A percentile compares a stretch with the other conserved stretches of the same genome.
Conservation (phyloP, 1,139 yeast genomes). For the Sugiyamaella castrensis region DNA sequence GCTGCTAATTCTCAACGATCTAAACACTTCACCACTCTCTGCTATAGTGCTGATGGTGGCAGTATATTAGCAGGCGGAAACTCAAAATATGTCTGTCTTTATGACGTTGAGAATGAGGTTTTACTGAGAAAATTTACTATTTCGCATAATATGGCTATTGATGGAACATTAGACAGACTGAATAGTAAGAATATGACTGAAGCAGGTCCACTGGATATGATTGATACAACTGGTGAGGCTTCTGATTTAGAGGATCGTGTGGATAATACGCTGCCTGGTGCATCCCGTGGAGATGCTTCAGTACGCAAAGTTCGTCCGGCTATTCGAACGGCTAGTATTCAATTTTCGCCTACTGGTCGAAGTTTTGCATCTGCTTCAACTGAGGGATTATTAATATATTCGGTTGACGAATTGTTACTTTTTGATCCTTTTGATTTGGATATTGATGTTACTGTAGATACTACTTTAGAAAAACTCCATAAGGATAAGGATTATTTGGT, state of each 20-base stretch:
- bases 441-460: constrained; percentile 82
- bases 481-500: constrained; percentile 66
- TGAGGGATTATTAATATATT: constrained; percentile 82
- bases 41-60: constrained; percentile 87
- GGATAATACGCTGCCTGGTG: constrained; percentile 81
- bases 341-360: constrained; percentile 85
- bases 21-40: constrained; percentile 74
- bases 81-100: constrained; percentile 84
- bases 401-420: constrained; percentile 68
- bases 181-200: constrained; percentile 84
- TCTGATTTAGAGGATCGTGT: constrained; percentile 82
- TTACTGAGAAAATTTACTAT: constrained; percentile 76
- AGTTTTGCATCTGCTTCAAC: constrained; percentile 96
- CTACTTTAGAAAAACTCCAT: constrained; percentile 58
- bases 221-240: constrained; percentile 82
- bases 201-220: constrained; percentile 78
- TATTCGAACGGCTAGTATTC: constrained; percentile 69
- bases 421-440: constrained; percentile 97
- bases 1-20: constrained; percentile 80
- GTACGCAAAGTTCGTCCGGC: constrained; percentile 75
- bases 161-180: constrained; percentile 79
- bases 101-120: constrained; percentile 86
- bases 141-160: constrained; percentile 83
- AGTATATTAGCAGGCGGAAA: constrained; percentile 91
- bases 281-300: constrained; percentile 83